Percentiles rank a stretch among this genome's conserved stretches.
phyloP scores from a whole-genome alignment of 164 flowering plant species.

The Malania oleifera region DNA sequence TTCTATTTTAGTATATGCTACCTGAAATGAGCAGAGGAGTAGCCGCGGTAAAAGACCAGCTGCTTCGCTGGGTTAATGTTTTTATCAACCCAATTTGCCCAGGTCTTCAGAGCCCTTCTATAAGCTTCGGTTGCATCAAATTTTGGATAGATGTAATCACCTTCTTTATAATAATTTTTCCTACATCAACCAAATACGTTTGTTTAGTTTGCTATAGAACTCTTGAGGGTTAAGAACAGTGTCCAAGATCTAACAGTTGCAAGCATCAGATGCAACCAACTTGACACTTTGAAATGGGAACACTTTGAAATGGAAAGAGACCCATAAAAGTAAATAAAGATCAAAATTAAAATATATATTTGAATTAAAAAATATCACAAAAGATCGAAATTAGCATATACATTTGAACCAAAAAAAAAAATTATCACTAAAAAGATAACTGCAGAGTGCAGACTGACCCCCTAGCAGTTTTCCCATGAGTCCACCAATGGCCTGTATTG shows the following conservation, averaged over 20 bases:
- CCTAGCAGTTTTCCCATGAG: constrained; percentile 89
- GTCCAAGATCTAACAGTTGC: neutral
- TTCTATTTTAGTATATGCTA: too few relatives aligned
- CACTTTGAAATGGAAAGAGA: too few relatives aligned
- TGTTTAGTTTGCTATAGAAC: neutral
- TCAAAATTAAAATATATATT: neutral
- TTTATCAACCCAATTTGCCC: constrained; percentile 77
- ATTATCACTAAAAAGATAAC: neutral
- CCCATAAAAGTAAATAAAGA: too few relatives aligned
- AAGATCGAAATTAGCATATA: neutral
- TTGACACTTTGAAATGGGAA: too few relatives aligned
- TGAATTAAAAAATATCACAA: neutral
- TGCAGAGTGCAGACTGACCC: constrained; percentile 60
- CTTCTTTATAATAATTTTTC: constrained; percentile 86
- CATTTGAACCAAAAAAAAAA: neutral
- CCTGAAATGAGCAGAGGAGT: constrained; percentile 94
- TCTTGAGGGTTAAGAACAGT: too few relatives aligned
- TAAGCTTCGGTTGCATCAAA: constrained; percentile 88
- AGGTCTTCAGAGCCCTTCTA: constrained; percentile 69
- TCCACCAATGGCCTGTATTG: constrained; percentile 98
- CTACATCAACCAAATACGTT: constrained; percentile 32
- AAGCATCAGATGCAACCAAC: neutral
- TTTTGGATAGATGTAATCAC: constrained; percentile 66
- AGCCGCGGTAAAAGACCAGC: constrained; percentile 80
- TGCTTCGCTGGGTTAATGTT: constrained; percentile 48